These are phyloP conservation scores for Piedraia hortae DNA, from an alignment of 2,329 filamentous ascomycete genomes.

Conservation along the genomic window DNA sequence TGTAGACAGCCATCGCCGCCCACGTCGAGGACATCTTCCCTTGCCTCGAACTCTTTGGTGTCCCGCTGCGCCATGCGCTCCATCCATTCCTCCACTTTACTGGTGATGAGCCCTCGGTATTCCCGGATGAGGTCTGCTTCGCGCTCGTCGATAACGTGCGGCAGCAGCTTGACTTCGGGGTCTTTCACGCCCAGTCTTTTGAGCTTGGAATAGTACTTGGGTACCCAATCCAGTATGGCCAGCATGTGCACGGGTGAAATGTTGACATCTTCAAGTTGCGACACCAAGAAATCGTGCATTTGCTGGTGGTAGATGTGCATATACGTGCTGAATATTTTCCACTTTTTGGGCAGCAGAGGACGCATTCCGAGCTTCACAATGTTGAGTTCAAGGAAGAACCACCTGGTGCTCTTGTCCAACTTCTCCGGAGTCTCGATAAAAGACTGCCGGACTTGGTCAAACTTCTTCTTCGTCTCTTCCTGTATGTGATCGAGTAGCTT, in stretches of 20 bases:
- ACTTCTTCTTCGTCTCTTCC: slow-evolving; percentile 43
- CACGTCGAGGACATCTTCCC: slow-evolving; percentile 52
- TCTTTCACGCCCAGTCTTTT: slow-evolving; percentile 48
- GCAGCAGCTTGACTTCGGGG: slow-evolving; percentile 30
- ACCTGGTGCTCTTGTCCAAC: slow-evolving; percentile 68
- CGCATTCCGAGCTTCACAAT: slow-evolving; percentile 85
- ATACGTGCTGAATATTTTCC: slow-evolving; percentile 83
- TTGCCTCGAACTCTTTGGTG: slow-evolving; percentile 49
- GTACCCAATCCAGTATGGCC: slow-evolving; percentile 79
- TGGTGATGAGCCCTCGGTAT: slow-evolving; percentile 85
- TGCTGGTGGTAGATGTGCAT: slow-evolving; percentile 70
- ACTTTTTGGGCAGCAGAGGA: slow-evolving; percentile 76
- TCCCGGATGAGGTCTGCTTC: slow-evolving; percentile 76
- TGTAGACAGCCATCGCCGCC: slow-evolving; percentile 79
- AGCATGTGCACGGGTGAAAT: slow-evolving; percentile 70
- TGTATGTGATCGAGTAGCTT: slow-evolving; percentile 69
- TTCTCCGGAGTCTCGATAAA: slow-evolving; percentile 63
- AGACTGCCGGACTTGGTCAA: slow-evolving; percentile 39
- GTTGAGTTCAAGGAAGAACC: slow-evolving; percentile 96
- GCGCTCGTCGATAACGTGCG: slow-evolving; percentile 72
- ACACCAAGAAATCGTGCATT: slow-evolving; percentile 84
- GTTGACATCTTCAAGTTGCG: slow-evolving; percentile 56
- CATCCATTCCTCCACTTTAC: slow-evolving; percentile 92
- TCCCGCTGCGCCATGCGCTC: slow-evolving; percentile 71
- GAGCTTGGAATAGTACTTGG: slow-evolving; percentile 95